Evolutionary conservation across 495 filamentous ascomycete genomes (phyloP), one percentile per base, ranked within the genome.

Genomic region (Gamarada debralockiae): DNA sequence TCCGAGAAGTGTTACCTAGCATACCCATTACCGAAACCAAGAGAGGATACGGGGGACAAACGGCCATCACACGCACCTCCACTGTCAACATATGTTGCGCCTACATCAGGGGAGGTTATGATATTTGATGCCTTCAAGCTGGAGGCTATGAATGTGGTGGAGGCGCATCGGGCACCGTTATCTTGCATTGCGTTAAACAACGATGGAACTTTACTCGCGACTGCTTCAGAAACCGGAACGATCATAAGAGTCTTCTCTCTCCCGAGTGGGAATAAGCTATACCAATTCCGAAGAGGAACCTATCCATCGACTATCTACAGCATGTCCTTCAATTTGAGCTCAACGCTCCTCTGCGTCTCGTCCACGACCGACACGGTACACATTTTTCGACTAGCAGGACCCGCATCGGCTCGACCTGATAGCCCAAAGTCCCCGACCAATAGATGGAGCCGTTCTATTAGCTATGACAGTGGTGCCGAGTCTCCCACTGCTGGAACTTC

Each of bases 291-390:
- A 50, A 80, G 93, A 56, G 93, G 93, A 22, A 95, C 91, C 9
- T 95, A 95, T 68, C 93, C 93, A 0, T 89, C 90, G 3, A 83
- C 87, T 18, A 97, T 98, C 53, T 96, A 87, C 68, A 95, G 90
- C 81, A 97, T 98, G 93, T 93, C 90, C n/a, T 98, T 97, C 75
- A 98, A 98, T 66, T 80, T 89, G 14, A 91, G 86, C 27, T 95
- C 90, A 3, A 93, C 92, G 6, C 77, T 98, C 2, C 83, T 98
- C 31, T 96, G 90, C 61, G 91, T 97, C 49, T 97, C 92, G 12
- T 97, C 92, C 9, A 90, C 90, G 2, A 92, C 91, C 0, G 95
- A 98, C 62, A 98, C 93, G 12, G 86, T 98, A n/a, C 93, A 98
- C 63, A 84, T 98, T 44, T 98, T 97, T 70, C 89, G 92, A 37